Percentiles rank a stretch among this genome's conserved stretches.
These are phyloP conservation scores for Coemansia aciculifera DNA, from an alignment of 192 early-diverging fungal genomes.

Conservation along the genomic window DNA sequence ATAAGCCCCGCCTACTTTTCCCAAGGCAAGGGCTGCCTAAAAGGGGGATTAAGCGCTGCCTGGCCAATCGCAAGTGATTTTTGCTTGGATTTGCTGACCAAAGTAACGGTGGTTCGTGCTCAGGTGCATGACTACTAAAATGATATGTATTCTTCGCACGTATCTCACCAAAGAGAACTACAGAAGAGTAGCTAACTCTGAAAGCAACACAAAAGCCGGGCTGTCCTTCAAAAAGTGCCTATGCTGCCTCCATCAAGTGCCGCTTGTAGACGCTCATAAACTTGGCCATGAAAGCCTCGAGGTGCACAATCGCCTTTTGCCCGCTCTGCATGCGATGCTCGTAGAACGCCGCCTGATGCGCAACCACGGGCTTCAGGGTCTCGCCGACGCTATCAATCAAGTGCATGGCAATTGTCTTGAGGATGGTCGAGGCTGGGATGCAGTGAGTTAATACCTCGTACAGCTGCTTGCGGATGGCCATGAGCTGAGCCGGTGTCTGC, in stretches of 20 bases:
- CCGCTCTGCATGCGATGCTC: conserved; percentile 87
- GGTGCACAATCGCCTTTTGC: conserved; percentile 90
- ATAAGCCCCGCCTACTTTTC: background rate
- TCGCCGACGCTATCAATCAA: conserved; percentile 70
- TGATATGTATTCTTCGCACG: too few species aligned
- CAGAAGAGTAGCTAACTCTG: too few species aligned
- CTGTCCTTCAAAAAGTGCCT: background rate
- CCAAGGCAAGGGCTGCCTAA: background rate
- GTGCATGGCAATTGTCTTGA: conserved; percentile 78
- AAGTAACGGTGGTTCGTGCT: background rate
- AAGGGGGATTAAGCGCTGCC: background rate
- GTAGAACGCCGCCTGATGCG: conserved; percentile 79
- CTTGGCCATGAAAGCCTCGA: conserved; percentile 91
- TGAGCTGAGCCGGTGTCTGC: conserved; percentile 75
- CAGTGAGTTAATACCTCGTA: conserved; percentile 91
- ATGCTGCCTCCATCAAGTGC: conserved; percentile 55
- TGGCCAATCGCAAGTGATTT: conserved; percentile 13
- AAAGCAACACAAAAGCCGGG: background rate
- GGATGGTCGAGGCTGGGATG: conserved; percentile 77
- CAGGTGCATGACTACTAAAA: background rate
- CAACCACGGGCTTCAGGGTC: conserved; percentile 65
- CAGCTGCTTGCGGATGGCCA: conserved; percentile 69
- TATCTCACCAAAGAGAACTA: too few species aligned
- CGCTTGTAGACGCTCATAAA: conserved; percentile 91
- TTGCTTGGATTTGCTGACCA: background rate